phyloP scores from a whole-genome alignment of 768 basidiomycete genomes.

The Coprinopsis cinerea region DNA sequence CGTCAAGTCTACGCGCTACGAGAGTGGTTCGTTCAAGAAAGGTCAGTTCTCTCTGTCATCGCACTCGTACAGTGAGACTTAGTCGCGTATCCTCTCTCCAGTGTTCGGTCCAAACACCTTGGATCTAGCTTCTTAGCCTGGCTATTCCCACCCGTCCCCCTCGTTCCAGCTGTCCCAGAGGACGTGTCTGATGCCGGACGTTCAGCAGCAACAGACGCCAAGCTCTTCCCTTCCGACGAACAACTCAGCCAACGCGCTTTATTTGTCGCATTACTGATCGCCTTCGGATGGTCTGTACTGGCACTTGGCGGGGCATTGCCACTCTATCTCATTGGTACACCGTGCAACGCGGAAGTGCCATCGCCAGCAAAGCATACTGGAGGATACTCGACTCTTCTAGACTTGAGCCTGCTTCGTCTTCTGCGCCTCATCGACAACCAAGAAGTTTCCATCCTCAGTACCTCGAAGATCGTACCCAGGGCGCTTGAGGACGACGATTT shows the following conservation, averaged over 20 bases:
- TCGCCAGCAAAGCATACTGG: slow-evolving; percentile 44
- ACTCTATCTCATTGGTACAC: slow-evolving; percentile 60
- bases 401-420: slow-evolving; percentile 73
- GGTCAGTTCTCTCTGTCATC: slow-evolving; percentile 35
- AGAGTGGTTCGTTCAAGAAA: slow-evolving; percentile 72
- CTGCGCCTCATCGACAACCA: slow-evolving; percentile 51
- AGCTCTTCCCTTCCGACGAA: slow-evolving; percentile 69
- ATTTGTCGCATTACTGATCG: slow-evolving; percentile 60
- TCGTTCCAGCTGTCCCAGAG: slow-evolving; percentile 52
- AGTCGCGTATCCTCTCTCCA: slow-evolving; percentile 19
- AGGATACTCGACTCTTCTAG: slow-evolving; percentile 61
- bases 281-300: slow-evolving; percentile 60
- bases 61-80: not conserved
- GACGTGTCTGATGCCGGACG: slow-evolving; percentile 52
- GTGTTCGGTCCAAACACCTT: slow-evolving; percentile 59
- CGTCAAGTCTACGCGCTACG: slow-evolving; percentile 67
- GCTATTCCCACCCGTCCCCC: slow-evolving; percentile 62
- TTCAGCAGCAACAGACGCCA: slow-evolving; percentile 43
- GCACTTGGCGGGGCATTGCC: slow-evolving; percentile 70
- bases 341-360: slow-evolving; percentile 57
- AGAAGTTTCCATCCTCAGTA: slow-evolving; percentile 26
- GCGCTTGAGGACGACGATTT: slow-evolving; percentile 30
- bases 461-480: slow-evolving; percentile 25
- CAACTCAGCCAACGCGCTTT: slow-evolving; percentile 66
- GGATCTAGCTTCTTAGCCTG: slow-evolving; percentile 58